phyloP scores from a whole-genome alignment of 1,139 yeast species.

The Entelexis sorbosivorans region DNA sequence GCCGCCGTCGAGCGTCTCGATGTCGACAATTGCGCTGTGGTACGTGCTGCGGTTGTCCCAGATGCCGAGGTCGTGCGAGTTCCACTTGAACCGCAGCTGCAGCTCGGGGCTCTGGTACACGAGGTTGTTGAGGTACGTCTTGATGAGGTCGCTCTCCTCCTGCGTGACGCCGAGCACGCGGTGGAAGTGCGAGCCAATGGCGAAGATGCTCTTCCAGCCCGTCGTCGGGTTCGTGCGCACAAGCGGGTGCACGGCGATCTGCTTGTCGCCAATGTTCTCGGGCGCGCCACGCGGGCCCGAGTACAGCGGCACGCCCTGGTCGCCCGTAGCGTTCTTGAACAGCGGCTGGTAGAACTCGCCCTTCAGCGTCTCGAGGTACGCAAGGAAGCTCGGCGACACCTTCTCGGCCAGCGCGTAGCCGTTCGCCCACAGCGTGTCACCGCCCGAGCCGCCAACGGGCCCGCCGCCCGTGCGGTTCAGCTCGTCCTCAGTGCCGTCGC shows the following conservation, averaged over 20 bases:
- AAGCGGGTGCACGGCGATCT: constrained; percentile 34
- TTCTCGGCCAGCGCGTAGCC: constrained; percentile 42
- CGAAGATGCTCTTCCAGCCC: constrained; percentile 39
- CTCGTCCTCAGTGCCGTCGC: constrained; percentile 16
- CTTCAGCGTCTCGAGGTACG: constrained; percentile 34
- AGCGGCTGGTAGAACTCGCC: constrained; percentile 28
- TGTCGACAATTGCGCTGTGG: constrained; percentile 27
- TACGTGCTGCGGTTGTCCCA: constrained; percentile 32
- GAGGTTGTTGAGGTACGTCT: constrained; percentile 35
- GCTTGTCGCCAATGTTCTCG: constrained; percentile 27
- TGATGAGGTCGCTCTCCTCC: constrained; percentile 32
- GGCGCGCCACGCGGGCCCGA: constrained; percentile 31
- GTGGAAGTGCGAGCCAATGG: constrained; percentile 35
- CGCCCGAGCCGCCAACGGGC: constrained; percentile 31
- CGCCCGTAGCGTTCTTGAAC: constrained; percentile 33
- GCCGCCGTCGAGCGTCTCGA: constrained; percentile 11
- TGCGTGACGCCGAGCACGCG: constrained; percentile 35
- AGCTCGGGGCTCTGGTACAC: constrained; percentile 35
- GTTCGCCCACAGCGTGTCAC: constrained; percentile 40
- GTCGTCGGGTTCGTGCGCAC: constrained; percentile 42
- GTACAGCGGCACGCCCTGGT: constrained; percentile 25
- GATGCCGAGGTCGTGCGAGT: constrained; percentile 44
- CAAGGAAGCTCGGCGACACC: constrained; percentile 36
- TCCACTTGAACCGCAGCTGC: constrained; percentile 44
- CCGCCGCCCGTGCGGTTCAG: constrained; percentile 20